A percentile compares a stretch with the other conserved stretches of the same genome.
Evolutionary conservation across 202 grass and related monocot species (phyloP).

Genomic region (Musa balbisiana): DNA sequence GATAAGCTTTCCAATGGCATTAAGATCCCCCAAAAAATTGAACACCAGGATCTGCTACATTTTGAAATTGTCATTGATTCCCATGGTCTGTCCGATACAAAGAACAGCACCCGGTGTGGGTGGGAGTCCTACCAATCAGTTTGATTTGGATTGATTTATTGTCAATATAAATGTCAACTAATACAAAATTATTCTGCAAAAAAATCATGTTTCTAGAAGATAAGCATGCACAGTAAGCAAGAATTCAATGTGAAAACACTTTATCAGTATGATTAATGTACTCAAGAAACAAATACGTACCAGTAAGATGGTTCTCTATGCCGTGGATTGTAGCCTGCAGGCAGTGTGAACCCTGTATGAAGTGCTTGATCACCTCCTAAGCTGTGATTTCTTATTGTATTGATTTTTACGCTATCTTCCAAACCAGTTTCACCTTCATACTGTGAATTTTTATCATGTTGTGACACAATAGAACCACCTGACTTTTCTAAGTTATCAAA

Average conservation of each 20-base stretch:
- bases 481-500: slow-evolving; percentile 12
- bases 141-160: too few species aligned
- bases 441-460: slow-evolving; percentile 25
- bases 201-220: too few species aligned
- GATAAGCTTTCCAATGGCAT: too few species aligned
- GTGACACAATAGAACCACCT: background rate
- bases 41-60: too few species aligned
- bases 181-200: too few species aligned
- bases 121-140: too few species aligned
- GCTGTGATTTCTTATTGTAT: slow-evolving; percentile 9
- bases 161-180: too few species aligned
- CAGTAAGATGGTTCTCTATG: slow-evolving; percentile 91
- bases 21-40: too few species aligned
- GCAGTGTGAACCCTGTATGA: slow-evolving; percentile 20
- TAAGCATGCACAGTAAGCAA: background rate
- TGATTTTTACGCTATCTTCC: slow-evolving; percentile 23
- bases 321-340: slow-evolving; percentile 63
- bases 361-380: slow-evolving; percentile 32
- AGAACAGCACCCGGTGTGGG: too few species aligned
- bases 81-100: too few species aligned
- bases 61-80: too few species aligned
- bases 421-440: slow-evolving; percentile 23
- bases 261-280: slow-evolving; percentile 17
- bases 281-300: slow-evolving; percentile 35
- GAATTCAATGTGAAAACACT: background rate